Conservation (phyloP, 1,284 basidiomycete genomes). For the Austroboletus novae-zelandiae region DNA sequence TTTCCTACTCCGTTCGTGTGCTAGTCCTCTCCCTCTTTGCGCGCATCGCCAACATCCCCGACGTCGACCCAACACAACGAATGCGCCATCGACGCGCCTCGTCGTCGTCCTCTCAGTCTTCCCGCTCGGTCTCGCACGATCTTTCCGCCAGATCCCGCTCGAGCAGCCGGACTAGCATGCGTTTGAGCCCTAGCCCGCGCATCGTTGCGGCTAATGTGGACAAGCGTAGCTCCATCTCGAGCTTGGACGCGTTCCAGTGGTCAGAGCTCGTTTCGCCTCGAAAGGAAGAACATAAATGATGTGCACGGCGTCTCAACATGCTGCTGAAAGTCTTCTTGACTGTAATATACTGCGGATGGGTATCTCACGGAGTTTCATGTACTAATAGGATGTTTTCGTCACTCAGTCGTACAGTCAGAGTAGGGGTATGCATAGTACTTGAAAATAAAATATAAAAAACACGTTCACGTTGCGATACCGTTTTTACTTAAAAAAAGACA, state of each 20-base stretch:
- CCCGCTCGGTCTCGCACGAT: conserved; percentile 23
- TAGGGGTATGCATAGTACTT: background rate
- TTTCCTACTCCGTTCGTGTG: background rate
- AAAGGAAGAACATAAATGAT: conserved; percentile 28
- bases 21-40: conserved; percentile 74
- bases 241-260: conserved; percentile 33
- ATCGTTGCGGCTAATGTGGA: conserved; percentile 33
- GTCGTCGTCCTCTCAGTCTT: conserved; percentile 55
- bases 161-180: conserved; percentile 52
- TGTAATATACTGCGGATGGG: conserved; percentile 5
- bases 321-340: background rate
- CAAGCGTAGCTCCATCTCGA: conserved; percentile 32
- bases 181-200: conserved; percentile 39
- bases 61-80: conserved; percentile 71
- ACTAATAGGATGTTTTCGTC: conserved; percentile 1
- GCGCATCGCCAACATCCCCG: conserved; percentile 61
- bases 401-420: conserved; percentile 7
- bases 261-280: conserved; percentile 31
- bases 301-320: background rate
- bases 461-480: background rate
- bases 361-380: conserved; percentile 12
- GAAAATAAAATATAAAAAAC: background rate
- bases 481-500: conserved; percentile 9
- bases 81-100: conserved; percentile 72
- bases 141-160: conserved; percentile 36